Evolutionary conservation across 345 rosid genomes (phyloP), one percentile per base, ranked within the genome.

Genomic region (Raphanus raphanistrum): DNA sequence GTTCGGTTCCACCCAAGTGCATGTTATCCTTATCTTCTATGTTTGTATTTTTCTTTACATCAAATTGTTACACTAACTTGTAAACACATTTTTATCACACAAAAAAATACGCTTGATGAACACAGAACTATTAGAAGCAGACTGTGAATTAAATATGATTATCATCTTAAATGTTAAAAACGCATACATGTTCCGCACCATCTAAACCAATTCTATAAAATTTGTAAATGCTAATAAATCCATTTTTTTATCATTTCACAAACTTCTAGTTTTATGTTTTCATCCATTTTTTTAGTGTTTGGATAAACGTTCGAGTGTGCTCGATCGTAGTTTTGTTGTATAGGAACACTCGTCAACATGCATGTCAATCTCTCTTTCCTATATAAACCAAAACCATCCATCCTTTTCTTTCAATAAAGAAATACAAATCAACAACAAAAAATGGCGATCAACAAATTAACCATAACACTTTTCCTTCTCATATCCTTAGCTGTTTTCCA

Each of bases 321-420:
- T 54, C 50, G 48, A n/a, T 27, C 16, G 10, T 65, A 25, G 72
- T 29, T 3, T 36, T 9, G 29, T 28, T 36, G 62, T 15, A 29
- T 65, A 78, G 13, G 66, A 64, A 82, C 85, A 82, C 78, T 68
- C 80, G 85, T 82, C 85, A 64, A 73, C 79, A 71, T 79, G 83
- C 83, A 82, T 79, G 83, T 71, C 73, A 79, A 43, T 45, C 63
- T 57, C 35, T 60, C 29, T 1, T 36, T 41, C 33, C 28, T 76
- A 72, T 66, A 76, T 36, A 76, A 60, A 80, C 70, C 3, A 41
- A 13, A 28, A 59, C 8, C 17, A 54, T 63, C 16, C 59, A 36
- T 67, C 3, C 12, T 16, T 36, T 45, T 48, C 70, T 75, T 64
- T 16, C 58, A 45, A 21, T 21, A 21, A 48, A 35, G 3, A 9